Conservation (phyloP, 73 alveolate species). For the Paraurostyla sp. region DNA sequence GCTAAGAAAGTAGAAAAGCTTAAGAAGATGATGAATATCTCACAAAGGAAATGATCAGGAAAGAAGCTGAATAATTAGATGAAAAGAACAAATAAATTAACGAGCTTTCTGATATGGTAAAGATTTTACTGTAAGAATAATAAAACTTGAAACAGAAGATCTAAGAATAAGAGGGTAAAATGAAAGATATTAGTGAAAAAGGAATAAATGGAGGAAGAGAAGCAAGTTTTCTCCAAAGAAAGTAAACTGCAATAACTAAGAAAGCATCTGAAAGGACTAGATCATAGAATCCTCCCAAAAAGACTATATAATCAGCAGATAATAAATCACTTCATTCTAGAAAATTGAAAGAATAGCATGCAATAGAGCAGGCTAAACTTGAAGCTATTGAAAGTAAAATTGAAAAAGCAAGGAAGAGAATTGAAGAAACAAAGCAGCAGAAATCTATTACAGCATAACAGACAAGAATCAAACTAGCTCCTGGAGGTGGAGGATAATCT, state of each 20-base stretch:
- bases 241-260: slow-evolving; percentile 23
- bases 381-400: slow-evolving; percentile 69
- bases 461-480: background rate
- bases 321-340: slow-evolving; percentile 62
- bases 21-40: background rate
- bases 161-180: slow-evolving; percentile 49
- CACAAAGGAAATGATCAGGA: background rate
- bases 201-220: background rate
- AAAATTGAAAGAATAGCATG: slow-evolving; percentile 65
- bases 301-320: slow-evolving; percentile 73
- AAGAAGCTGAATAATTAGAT: slow-evolving; percentile 49
- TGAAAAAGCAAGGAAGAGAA: slow-evolving; percentile 66
- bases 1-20: background rate
- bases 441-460: slow-evolving; percentile 39
- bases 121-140: slow-evolving; percentile 58
- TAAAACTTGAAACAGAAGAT: slow-evolving; percentile 56
- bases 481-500: background rate
- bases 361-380: slow-evolving; percentile 60
- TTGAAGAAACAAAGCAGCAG: slow-evolving; percentile 48
- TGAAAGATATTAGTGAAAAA: slow-evolving; percentile 9
- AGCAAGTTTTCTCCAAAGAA: background rate
- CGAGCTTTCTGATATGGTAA: slow-evolving; percentile 70
- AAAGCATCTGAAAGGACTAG: slow-evolving; percentile 63
- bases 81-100: slow-evolving; percentile 23
- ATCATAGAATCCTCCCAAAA: slow-evolving; percentile 65